These are phyloP conservation scores for Dothideomycetes sp. DNA, from an alignment of 2,329 filamentous ascomycete species.

Conservation along the genomic window DNA sequence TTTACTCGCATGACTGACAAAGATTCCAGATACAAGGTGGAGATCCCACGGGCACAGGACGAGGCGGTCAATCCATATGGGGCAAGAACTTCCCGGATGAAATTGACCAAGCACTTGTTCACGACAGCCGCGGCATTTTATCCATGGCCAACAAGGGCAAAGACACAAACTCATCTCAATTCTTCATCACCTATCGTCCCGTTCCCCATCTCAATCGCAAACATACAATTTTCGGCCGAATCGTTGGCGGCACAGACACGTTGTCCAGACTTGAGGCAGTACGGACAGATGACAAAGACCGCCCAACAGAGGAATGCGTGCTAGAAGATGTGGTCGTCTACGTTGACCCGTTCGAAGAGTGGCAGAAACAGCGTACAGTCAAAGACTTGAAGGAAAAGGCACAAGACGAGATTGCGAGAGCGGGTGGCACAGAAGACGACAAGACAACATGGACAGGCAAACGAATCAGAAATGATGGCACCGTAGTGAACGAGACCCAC, in stretches of 20 bases:
- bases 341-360: constrained; percentile 92
- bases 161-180: constrained; percentile 92
- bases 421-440: constrained; percentile 75
- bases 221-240: constrained; percentile 88
- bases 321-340: constrained; percentile 80
- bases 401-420: constrained; percentile 49
- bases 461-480: constrained; percentile 60
- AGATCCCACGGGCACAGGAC: constrained; percentile 83
- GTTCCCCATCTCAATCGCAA: constrained; percentile 83
- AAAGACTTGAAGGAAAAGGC: constrained; percentile 50
- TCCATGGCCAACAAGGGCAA: constrained; percentile 99
- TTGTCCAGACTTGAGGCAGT: constrained; percentile 67
- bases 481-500: constrained; percentile 35
- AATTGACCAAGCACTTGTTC: constrained; percentile 78
- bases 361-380: constrained; percentile 52
- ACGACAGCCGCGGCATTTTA: constrained; percentile 66
- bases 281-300: constrained; percentile 61
- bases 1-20: background rate
- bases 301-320: constrained; percentile 65
- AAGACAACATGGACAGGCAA: constrained; percentile 95
- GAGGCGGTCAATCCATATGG: constrained; percentile 87
- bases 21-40: constrained; percentile 65
- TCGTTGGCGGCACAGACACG: constrained; percentile 60
- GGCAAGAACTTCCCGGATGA: constrained; percentile 91
- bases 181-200: constrained; percentile 82